phyloP scores from a whole-genome alignment of 129 eudicot species.

The Deinandra increscens region DNA sequence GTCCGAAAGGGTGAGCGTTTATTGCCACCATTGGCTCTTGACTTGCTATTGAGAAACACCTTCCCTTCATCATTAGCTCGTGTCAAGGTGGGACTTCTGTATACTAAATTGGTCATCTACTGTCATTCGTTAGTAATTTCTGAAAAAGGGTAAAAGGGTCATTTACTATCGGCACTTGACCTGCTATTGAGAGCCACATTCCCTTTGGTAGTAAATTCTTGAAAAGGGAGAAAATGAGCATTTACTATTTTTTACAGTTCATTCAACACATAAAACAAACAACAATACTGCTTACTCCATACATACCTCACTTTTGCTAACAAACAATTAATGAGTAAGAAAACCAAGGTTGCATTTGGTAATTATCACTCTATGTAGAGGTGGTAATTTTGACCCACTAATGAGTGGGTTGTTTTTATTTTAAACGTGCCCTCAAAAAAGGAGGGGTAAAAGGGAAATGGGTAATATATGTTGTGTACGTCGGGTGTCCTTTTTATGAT shows the following conservation, averaged over 20 bases:
- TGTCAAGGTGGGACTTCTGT: conserved; percentile 59
- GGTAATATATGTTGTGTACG: no score
- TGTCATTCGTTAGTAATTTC: neutral
- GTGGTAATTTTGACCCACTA: neutral
- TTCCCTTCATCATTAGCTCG: conserved; percentile 69
- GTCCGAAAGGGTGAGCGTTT: conserved; percentile 90
- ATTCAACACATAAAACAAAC: neutral
- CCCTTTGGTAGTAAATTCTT: neutral
- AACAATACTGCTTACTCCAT: neutral
- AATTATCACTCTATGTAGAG: no score
- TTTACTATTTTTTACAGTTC: neutral
- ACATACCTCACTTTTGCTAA: neutral
- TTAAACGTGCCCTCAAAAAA: neutral
- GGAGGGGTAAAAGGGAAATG: neutral
- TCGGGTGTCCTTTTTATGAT: neutral
- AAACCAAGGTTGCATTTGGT: neutral
- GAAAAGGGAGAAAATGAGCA: neutral
- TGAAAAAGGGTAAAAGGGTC: neutral
- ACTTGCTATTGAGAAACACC: conserved; percentile 49
- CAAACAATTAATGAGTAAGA: neutral
- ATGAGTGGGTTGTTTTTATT: neutral
- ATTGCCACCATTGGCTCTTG: conserved; percentile 69
- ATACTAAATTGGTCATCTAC: neutral
- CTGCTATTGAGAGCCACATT: neutral
- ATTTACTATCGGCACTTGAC: neutral